Conservation (phyloP, 192 early-diverging fungal species). For the Anaeromyces robustus region DNA sequence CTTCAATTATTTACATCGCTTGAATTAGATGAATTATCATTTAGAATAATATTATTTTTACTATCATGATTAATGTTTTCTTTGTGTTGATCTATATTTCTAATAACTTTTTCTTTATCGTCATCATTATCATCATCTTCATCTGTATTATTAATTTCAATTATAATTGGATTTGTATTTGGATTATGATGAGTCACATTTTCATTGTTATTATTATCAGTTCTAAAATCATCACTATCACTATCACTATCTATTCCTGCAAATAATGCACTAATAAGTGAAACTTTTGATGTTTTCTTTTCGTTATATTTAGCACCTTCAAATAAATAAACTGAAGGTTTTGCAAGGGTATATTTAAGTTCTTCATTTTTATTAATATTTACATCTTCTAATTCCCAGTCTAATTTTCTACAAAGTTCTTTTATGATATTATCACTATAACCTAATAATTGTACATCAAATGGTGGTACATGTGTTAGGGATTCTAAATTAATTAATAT, state of each 20-base stretch:
- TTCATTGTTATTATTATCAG: neutral
- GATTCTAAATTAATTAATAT: constrained; percentile 84
- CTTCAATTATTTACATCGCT: too few relatives aligned
- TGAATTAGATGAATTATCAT: too few relatives aligned
- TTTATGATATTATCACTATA: constrained; percentile 70
- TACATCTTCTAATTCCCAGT: constrained; percentile 45
- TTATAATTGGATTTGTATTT: too few relatives aligned
- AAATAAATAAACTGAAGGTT: neutral
- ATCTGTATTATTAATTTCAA: too few relatives aligned
- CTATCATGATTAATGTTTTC: too few relatives aligned
- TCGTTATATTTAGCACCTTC: neutral
- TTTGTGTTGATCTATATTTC: too few relatives aligned
- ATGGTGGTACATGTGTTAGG: constrained; percentile 56
- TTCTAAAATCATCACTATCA: neutral
- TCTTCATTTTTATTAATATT: neutral
- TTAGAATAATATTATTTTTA: too few relatives aligned
- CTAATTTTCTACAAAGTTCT: constrained; percentile 51
- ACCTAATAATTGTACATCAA: constrained; percentile 80
- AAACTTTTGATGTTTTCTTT: neutral
- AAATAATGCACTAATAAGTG: neutral
- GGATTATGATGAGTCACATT: too few relatives aligned
- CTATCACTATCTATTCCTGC: neutral
- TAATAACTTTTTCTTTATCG: too few relatives aligned
- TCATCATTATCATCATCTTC: too few relatives aligned
- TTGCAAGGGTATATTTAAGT: neutral